A percentile compares a stretch with the other conserved stretches of the same genome.
phyloP scores from a whole-genome alignment of 257 asterid species.

The Hygrophila difformis region DNA sequence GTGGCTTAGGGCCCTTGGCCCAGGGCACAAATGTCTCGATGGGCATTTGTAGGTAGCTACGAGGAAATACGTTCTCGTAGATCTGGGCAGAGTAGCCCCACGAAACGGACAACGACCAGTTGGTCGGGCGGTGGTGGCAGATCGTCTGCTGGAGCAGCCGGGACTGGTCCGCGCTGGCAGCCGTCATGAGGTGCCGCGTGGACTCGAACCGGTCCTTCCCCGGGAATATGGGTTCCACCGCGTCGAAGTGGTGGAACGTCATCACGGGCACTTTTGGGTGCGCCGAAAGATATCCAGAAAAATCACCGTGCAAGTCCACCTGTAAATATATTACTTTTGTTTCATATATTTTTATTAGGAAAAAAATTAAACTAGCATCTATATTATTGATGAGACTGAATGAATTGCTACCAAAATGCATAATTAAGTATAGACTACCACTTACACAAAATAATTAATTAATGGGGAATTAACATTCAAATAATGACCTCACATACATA shows the following conservation, averaged over 20 bases:
- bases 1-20: constrained; percentile 19
- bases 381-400: too few species aligned
- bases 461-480: too few species aligned
- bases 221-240: constrained; percentile 57
- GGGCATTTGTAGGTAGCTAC: constrained; percentile 51
- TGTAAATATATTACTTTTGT: too few species aligned
- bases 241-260: constrained; percentile 73
- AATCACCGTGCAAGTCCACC: constrained; percentile 62
- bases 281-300: constrained; percentile 58
- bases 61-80: constrained; percentile 43
- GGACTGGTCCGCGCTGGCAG: constrained; percentile 51
- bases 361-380: too few species aligned
- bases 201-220: constrained; percentile 34
- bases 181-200: constrained; percentile 58
- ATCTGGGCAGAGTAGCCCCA: constrained; percentile 77
- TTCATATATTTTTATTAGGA: too few species aligned
- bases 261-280: constrained; percentile 54
- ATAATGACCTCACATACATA: too few species aligned
- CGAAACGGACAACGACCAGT: constrained; percentile 63
- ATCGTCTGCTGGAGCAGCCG: constrained; percentile 68
- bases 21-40: constrained; percentile 49
- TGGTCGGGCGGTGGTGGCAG: constrained; percentile 40
- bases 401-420: too few species aligned
- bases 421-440: too few species aligned
- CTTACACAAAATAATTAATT: too few species aligned